These are phyloP conservation scores for Adansonia madagascariensis DNA, from an alignment of 441 rosid genomes.

Conservation along the genomic window DNA sequence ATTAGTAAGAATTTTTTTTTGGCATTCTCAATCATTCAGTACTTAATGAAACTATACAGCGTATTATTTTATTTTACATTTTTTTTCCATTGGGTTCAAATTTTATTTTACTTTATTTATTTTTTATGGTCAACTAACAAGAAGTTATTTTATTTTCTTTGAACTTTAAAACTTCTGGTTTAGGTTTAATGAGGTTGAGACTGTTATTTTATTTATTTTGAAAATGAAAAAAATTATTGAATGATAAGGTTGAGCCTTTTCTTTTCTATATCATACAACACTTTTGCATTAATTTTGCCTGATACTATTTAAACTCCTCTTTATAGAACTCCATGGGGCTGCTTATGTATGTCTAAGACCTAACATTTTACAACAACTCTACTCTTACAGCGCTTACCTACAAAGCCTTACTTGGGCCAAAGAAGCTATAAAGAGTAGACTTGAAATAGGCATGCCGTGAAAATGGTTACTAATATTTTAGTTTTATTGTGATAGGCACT, in stretches of 20 bases:
- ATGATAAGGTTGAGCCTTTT: not conserved
- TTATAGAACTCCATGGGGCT: not conserved
- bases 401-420: not conserved
- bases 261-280: not conserved
- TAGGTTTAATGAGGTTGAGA: not conserved
- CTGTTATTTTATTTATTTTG: not conserved
- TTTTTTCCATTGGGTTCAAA: not conserved
- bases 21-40: not conserved
- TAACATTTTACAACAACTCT: not conserved
- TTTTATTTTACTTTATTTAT: not conserved
- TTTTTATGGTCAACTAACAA: not conserved
- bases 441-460: not conserved
- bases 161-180: not conserved
- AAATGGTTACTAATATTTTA: not conserved
- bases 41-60: no score
- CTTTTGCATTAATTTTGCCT: not conserved
- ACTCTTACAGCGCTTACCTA: not conserved
- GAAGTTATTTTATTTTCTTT: not conserved
- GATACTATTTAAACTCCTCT: not conserved
- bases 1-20: not conserved
- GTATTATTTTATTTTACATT: not conserved
- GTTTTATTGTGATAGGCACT: conserved; percentile 63
- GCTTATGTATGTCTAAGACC: not conserved
- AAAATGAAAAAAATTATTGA: not conserved
- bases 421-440: not conserved